Percentiles rank a stretch among this genome's conserved stretches.
Conservation (phyloP, 352 stramenopile species). For the Thalassiosira sp. region DNA sequence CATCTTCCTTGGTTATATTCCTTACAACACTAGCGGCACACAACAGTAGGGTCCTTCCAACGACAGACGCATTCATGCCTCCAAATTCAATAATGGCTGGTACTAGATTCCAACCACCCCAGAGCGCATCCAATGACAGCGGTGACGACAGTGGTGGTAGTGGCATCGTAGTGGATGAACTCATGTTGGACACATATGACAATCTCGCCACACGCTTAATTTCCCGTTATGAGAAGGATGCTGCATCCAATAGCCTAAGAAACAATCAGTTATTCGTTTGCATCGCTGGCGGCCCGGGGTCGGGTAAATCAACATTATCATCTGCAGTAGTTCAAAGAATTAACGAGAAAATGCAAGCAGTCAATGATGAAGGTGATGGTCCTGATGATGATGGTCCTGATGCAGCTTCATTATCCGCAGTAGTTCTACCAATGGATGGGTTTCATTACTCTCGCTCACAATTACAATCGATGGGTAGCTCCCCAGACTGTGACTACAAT, state of each 20-base stretch:
- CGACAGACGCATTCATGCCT: constrained; percentile 2
- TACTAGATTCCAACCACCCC: not conserved
- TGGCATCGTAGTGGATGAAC: constrained; percentile 15
- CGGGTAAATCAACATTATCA: constrained; percentile 58
- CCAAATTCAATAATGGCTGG: not conserved
- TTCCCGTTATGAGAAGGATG: constrained; percentile 20
- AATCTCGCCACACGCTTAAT: constrained; percentile 36
- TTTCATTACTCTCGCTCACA: constrained; percentile 66
- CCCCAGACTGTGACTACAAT: constrained; percentile 13
- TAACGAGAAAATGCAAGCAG: constrained; percentile 31
- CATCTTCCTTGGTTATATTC: not conserved
- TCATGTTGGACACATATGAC: constrained; percentile 53
- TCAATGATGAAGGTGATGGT: not conserved
- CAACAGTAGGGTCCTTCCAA: too few relatives aligned
- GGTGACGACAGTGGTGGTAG: not conserved
- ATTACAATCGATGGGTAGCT: constrained; percentile 50
- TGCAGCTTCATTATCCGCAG: constrained; percentile 4
- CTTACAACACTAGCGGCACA: not conserved
- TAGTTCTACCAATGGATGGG: constrained; percentile 81
- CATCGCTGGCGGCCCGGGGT: constrained; percentile 54
- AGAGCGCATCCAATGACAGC: not conserved
- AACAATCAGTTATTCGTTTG: constrained; percentile 50
- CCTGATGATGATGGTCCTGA: not conserved
- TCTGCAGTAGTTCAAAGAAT: constrained; percentile 44
- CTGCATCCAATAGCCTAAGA: not conserved